phyloP scores from a whole-genome alignment of 2,329 filamentous ascomycete species.

The Botrytis deweyae region DNA sequence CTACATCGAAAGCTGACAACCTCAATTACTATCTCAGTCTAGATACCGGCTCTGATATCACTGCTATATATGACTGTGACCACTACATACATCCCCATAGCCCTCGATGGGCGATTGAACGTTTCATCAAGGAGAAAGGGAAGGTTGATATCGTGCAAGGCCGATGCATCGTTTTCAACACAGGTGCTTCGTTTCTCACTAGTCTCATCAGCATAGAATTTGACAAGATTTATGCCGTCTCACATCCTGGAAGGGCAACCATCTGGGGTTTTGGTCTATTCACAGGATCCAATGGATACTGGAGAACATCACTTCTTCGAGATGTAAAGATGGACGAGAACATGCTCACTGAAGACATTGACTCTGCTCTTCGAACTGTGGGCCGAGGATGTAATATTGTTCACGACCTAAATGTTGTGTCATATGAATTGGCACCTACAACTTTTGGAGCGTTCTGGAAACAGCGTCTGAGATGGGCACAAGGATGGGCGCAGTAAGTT shows the following conservation, averaged over 20 bases:
- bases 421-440: slow-evolving; percentile 49
- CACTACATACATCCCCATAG: slow-evolving; percentile 51
- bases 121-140: slow-evolving; percentile 43
- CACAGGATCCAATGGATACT: slow-evolving; percentile 47
- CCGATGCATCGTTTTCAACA: slow-evolving; percentile 50
- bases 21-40: slow-evolving; percentile 49
- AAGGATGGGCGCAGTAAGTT: slow-evolving; percentile 47
- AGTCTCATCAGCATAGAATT: slow-evolving; percentile 51
- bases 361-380: slow-evolving; percentile 47
- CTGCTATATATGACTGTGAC: slow-evolving; percentile 51
- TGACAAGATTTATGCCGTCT: slow-evolving; percentile 52
- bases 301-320: slow-evolving; percentile 46
- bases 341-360: slow-evolving; percentile 52
- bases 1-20: slow-evolving; percentile 51
- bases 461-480: slow-evolving; percentile 50
- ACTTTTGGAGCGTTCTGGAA: slow-evolving; percentile 48
- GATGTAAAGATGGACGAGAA: slow-evolving; percentile 49
- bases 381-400: slow-evolving; percentile 44
- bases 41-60: slow-evolving; percentile 47
- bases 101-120: slow-evolving; percentile 49
- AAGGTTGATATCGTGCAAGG: slow-evolving; percentile 50
- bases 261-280: slow-evolving; percentile 51
- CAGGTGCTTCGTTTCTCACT: slow-evolving; percentile 45
- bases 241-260: slow-evolving; percentile 48
- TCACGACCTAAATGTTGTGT: slow-evolving; percentile 51